Evolutionary conservation across 1,139 yeast species (phyloP), one percentile per base, ranked within the genome.

Genomic region (Scheffersomyces cryptocercus): DNA sequence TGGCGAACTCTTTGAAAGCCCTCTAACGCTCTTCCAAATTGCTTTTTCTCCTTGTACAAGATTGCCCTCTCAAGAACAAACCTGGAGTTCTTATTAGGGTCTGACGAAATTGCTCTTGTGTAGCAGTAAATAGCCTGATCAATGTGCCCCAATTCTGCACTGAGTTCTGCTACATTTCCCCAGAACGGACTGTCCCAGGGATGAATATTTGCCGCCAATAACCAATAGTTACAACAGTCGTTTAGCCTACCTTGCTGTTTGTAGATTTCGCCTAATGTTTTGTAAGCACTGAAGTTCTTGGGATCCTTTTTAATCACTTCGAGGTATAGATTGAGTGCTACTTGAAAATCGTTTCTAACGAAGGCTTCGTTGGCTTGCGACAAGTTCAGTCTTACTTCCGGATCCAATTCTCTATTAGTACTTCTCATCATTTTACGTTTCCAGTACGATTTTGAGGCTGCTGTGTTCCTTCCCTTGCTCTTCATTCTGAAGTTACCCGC

Each of bases 111-210:
- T 0, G 95, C 96, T 43, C 85, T 78, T 20, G 85, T 77, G 58
- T 84, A 90, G 68, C 96, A 89, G 53, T 84, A 82, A 11, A 89
- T 76, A 0, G 98, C 97, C 61, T 89, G 97, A 34, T 86, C 82
- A 3, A 75, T 70, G 53, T 84, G 86, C 1, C 89, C 95, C 52
- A 87, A 66, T 36, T 85, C 85, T 5, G 74, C 72, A 44, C 96
- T 84, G 45, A 88, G 65, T 44, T 83, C 87, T 0, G 95, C 98
- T 29, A 89, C 89, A 38, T 78, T 81, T 29, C 82, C 81, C 98
- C 98, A 93, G 50, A 89, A 85, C 26, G 81, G 85, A 47, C 80
- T 79, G 64, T 88, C 95, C 63, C 84, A 78, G 3, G 89, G 84
- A 53, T 85, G 87, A 28, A 88, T 71, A 58, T 84, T 89, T 1